These are phyloP conservation scores for Yamadazyma membranifaciens DNA, from an alignment of 1,139 yeast species.

Conservation along the genomic window DNA sequence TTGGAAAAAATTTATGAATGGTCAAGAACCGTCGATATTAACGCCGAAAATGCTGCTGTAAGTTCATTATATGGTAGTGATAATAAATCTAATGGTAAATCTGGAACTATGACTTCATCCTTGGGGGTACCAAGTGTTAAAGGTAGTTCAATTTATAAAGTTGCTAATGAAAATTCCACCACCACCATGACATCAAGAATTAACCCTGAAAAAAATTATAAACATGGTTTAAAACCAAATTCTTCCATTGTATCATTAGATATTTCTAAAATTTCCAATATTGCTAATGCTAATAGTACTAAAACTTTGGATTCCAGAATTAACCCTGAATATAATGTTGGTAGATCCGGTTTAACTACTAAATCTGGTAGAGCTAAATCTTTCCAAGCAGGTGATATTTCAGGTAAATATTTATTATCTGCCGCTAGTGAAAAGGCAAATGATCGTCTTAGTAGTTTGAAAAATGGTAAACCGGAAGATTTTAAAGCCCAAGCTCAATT, in stretches of 20 bases:
- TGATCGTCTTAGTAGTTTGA: constrained; percentile 43
- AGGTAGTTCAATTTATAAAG: constrained; percentile 35
- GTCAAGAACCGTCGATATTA: constrained; percentile 45
- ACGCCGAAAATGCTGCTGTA: constrained; percentile 48
- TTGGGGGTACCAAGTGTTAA: constrained; percentile 42
- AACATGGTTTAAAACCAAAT: constrained; percentile 46
- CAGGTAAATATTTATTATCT: constrained; percentile 56
- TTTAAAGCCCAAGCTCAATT: constrained; percentile 42
- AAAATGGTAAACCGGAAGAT: constrained; percentile 32
- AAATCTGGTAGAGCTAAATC: constrained; percentile 31
- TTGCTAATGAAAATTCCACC: constrained; percentile 45
- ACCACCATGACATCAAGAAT: constrained; percentile 47
- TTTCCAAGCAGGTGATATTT: constrained; percentile 43
- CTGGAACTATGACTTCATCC: constrained; percentile 11
- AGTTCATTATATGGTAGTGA: constrained; percentile 22
- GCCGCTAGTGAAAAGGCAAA: constrained; percentile 63
- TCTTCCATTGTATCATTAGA: constrained; percentile 29
- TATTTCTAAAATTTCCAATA: constrained; percentile 39
- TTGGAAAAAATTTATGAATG: constrained; percentile 39
- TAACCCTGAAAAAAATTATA: constrained; percentile 42
- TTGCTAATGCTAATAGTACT: constrained; percentile 46
- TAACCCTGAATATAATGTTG: constrained; percentile 41
- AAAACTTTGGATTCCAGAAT: constrained; percentile 42
- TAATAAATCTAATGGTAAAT: constrained; percentile 23
- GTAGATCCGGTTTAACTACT: constrained; percentile 39